Conservation (phyloP, 2,329 filamentous ascomycete genomes). For the Epichloe coenophiala region DNA sequence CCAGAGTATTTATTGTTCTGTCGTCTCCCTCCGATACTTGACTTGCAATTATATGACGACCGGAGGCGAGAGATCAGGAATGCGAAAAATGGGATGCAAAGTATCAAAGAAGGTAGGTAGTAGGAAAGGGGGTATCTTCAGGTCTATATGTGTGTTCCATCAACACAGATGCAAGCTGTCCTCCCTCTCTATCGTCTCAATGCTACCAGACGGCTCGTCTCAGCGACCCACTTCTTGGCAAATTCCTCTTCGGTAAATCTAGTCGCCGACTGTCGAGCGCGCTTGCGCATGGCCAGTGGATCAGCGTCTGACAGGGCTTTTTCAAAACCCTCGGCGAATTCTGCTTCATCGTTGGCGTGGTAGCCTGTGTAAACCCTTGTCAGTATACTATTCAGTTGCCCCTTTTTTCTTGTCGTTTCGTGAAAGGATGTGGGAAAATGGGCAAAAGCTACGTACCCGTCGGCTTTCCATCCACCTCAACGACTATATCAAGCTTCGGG, state of each 20-base stretch:
- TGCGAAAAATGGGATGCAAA: background rate
- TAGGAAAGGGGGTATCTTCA: slow-evolving; percentile 23
- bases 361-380: slow-evolving; percentile 43
- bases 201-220: slow-evolving; percentile 60
- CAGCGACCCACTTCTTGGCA: slow-evolving; percentile 58
- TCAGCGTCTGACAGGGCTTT: slow-evolving; percentile 62
- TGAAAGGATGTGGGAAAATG: background rate
- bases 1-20: too few relatives aligned
- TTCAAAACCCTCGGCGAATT: slow-evolving; percentile 72
- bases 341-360: slow-evolving; percentile 62
- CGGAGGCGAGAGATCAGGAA: background rate
- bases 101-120: slow-evolving; percentile 6
- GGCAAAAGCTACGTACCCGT: slow-evolving; percentile 44
- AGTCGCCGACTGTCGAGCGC: slow-evolving; percentile 65
- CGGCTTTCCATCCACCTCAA: slow-evolving; percentile 60
- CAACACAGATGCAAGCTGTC: slow-evolving; percentile 6
- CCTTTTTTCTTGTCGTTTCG: background rate
- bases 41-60: background rate
- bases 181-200: slow-evolving; percentile 17
- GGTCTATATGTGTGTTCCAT: slow-evolving; percentile 14
- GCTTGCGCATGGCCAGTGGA: slow-evolving; percentile 57
- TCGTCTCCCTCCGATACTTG: too few relatives aligned
- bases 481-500: slow-evolving; percentile 85
- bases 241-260: slow-evolving; percentile 86
- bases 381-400: background rate